Conservation (phyloP, 1,139 yeast genomes). For the Hyphopichia buzzinii region DNA sequence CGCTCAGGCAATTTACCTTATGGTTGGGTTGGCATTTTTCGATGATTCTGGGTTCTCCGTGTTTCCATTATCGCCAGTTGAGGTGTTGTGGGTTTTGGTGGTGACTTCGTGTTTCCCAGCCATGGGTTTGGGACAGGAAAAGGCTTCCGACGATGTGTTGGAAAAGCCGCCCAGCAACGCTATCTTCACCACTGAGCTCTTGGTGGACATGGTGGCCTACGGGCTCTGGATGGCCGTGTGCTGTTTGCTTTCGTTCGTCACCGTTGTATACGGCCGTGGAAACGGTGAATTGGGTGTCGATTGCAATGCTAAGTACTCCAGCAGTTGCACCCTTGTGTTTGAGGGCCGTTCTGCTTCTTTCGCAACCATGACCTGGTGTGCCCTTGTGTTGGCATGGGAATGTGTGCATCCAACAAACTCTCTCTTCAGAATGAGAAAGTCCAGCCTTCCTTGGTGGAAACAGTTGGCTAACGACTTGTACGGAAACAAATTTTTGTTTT, state of each 20-base stretch:
- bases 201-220: constrained; percentile 31
- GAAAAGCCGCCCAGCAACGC: constrained; percentile 28
- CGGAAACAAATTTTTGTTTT: constrained; percentile 72
- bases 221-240: constrained; percentile 39
- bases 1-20: constrained; percentile 44
- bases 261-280: constrained; percentile 30
- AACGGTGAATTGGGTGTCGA: constrained; percentile 29
- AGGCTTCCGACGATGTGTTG: constrained; percentile 29
- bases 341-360: constrained; percentile 73
- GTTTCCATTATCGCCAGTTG: constrained; percentile 36
- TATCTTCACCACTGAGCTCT: constrained; percentile 32
- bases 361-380: constrained; percentile 82
- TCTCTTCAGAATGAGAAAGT: constrained; percentile 64
- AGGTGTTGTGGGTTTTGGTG: constrained; percentile 37
- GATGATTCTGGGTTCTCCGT: constrained; percentile 31
- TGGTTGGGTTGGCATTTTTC: constrained; percentile 36
- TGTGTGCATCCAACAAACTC: constrained; percentile 71
- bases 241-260: constrained; percentile 29
- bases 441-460: constrained; percentile 53
- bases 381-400: constrained; percentile 79
- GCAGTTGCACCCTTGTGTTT: constrained; percentile 56
- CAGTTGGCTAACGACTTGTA: constrained; percentile 57
- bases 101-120: constrained; percentile 41
- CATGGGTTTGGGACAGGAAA: constrained; percentile 39
- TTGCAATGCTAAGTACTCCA: constrained; percentile 18